Evolutionary conservation across 768 basidiomycete species (phyloP).

Genomic region (Solioccasus polychromus): DNA sequence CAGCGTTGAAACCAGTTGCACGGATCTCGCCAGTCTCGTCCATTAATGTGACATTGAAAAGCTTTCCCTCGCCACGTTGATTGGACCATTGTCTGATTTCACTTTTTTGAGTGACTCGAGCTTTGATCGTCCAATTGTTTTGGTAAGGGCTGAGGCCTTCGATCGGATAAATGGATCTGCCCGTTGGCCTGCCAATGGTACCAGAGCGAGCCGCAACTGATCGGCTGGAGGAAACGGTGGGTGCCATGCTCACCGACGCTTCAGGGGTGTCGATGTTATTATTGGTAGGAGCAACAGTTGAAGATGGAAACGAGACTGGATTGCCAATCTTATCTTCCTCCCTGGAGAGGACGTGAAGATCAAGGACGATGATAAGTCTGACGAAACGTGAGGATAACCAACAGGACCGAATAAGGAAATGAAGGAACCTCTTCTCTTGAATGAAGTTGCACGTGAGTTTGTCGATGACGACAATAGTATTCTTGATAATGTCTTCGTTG

Average conservation of each 20-base stretch:
- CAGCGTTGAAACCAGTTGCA: slow-evolving; percentile 87
- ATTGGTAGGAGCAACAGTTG: slow-evolving; percentile 29
- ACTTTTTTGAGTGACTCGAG: slow-evolving; percentile 83
- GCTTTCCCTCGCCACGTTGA: slow-evolving; percentile 85
- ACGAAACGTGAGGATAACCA: slow-evolving; percentile 3
- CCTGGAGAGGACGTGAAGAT: slow-evolving; percentile 52
- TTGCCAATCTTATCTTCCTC: slow-evolving; percentile 73
- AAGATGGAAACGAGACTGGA: slow-evolving; percentile 39
- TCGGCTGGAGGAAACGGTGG: slow-evolving; percentile 22
- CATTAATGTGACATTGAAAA: slow-evolving; percentile 92
- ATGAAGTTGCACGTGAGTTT: slow-evolving; percentile 81
- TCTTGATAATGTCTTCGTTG: slow-evolving; percentile 56
- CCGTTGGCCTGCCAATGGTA: slow-evolving; percentile 15
- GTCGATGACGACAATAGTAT: slow-evolving; percentile 67
- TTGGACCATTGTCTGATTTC: slow-evolving; percentile 93
- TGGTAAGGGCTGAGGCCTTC: slow-evolving; percentile 95
- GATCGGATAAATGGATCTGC: slow-evolving; percentile 67
- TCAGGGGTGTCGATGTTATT: slow-evolving; percentile 23
- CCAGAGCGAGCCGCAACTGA: slow-evolving; percentile 7
- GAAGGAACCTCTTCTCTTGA: slow-evolving; percentile 70
- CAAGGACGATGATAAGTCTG: slow-evolving; percentile 82
- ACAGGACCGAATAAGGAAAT: not conserved
- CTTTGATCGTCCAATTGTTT: slow-evolving; percentile 98
- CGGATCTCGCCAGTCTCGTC: slow-evolving; percentile 93
- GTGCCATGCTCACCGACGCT: slow-evolving; percentile 28